Percentiles rank a stretch among this genome's conserved stretches.
Conservation (phyloP, 2,329 filamentous ascomycete species). For the Aspergillus fumigatiaffinis region DNA sequence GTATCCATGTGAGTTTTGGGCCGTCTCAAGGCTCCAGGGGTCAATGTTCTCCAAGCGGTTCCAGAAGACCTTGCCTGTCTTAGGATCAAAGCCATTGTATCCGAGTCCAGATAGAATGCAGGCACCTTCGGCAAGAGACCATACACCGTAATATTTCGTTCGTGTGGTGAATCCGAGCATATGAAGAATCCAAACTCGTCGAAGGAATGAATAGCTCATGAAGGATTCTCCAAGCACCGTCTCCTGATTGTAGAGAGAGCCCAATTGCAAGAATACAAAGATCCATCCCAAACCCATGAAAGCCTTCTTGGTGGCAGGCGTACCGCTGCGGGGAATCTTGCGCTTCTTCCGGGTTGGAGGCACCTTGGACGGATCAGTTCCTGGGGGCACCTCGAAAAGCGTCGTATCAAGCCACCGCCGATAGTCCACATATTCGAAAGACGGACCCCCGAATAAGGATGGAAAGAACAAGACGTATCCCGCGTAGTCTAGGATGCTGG, state of each 20-base stretch:
- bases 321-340: constrained; percentile 86
- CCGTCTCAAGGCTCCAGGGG: constrained; percentile 78
- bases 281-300: constrained; percentile 74
- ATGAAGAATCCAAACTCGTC: constrained; percentile 74
- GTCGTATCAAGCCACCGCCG: constrained; percentile 85
- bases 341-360: constrained; percentile 84
- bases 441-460: constrained; percentile 79
- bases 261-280: constrained; percentile 69
- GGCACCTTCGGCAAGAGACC: constrained; percentile 86
- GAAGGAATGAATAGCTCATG: constrained; percentile 63
- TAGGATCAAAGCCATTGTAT: constrained; percentile 86
- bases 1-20: constrained; percentile 90
- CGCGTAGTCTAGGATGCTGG: constrained; percentile 72
- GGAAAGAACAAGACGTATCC: constrained; percentile 97
- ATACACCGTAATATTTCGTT: constrained; percentile 95
- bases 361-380: constrained; percentile 77
- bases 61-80: constrained; percentile 82
- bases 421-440: constrained; percentile 94
- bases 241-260: constrained; percentile 60
- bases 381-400: constrained; percentile 84
- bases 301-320: constrained; percentile 76
- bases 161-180: constrained; percentile 78
- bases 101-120: constrained; percentile 92
- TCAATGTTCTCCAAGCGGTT: constrained; percentile 86
- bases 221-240: constrained; percentile 65